phyloP scores from a whole-genome alignment of 805 yeast genomes.

The Spathaspora passalidarum region DNA sequence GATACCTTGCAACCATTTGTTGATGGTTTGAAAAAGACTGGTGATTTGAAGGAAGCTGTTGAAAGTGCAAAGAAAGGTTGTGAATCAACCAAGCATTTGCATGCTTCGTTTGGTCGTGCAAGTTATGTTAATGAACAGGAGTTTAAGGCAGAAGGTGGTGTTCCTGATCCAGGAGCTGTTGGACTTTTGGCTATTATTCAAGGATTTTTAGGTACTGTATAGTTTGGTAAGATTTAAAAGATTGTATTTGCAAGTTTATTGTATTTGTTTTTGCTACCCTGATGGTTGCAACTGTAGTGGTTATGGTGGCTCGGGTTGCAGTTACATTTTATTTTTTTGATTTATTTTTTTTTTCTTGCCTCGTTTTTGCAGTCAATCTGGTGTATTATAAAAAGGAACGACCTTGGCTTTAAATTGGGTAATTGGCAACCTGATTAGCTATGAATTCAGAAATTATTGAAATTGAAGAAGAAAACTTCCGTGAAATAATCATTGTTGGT shows the following conservation, averaged over 20 bases:
- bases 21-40: constrained; percentile 49
- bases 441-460: constrained; percentile 8
- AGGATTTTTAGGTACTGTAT: constrained; percentile 29
- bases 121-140: constrained; percentile 74
- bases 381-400: not conserved
- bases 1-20: constrained; percentile 90
- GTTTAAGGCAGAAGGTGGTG: constrained; percentile 58
- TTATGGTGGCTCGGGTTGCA: not conserved
- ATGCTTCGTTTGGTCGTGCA: constrained; percentile 91
- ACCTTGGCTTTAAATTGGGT: not conserved
- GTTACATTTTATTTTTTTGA: too few species aligned
- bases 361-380: not conserved
- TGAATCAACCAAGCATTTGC: constrained; percentile 65
- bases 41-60: constrained; percentile 58
- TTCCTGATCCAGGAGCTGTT: constrained; percentile 95
- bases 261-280: not conserved
- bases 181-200: constrained; percentile 66
- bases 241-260: not conserved
- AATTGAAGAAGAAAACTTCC: constrained; percentile 18
- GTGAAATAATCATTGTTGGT: constrained; percentile 40
- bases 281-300: constrained; percentile 1
- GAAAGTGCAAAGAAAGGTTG: constrained; percentile 75
- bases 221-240: not conserved
- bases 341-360: not conserved
- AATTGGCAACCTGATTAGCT: too few species aligned